A percentile compares a stretch with the other conserved stretches of the same genome.
These are phyloP conservation scores for Ceratobasidium sp. DNA, from an alignment of 1,284 basidiomycete species.

Conservation along the genomic window DNA sequence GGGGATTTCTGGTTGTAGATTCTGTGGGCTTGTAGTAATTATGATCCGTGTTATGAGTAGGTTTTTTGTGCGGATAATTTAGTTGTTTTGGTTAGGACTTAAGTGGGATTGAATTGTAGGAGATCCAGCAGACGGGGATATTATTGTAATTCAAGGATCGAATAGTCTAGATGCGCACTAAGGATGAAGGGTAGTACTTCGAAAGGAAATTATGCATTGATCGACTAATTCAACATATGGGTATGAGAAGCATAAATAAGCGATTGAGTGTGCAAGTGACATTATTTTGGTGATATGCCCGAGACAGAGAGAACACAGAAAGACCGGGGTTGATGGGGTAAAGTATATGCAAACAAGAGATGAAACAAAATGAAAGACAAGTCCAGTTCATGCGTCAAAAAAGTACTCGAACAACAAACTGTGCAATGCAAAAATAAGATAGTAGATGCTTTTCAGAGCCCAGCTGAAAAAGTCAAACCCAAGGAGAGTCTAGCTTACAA, in stretches of 20 bases:
- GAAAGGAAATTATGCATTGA: too few relatives aligned
- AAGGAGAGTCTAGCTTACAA: neutral
- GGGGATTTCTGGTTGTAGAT: constrained; percentile 21
- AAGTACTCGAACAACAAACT: neutral
- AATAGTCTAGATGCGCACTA: neutral
- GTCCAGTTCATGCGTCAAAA: neutral
- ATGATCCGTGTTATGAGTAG: constrained; percentile 16
- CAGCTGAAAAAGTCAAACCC: too few relatives aligned
- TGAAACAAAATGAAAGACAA: neutral
- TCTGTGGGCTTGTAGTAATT: constrained; percentile 7
- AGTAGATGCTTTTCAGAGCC: constrained; percentile 3
- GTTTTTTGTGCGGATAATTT: constrained; percentile 33
- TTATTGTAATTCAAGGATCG: too few relatives aligned
- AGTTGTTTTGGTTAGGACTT: constrained; percentile 21
- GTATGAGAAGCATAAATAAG: neutral
- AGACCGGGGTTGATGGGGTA: too few relatives aligned
- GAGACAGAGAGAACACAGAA: too few relatives aligned
- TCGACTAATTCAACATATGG: too few relatives aligned
- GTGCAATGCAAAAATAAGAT: neutral
- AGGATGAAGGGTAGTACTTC: too few relatives aligned
- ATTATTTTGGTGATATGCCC: too few relatives aligned
- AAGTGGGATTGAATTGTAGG: too few relatives aligned
- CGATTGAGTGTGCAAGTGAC: too few relatives aligned
- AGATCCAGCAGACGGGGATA: too few relatives aligned
- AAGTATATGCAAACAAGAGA: too few relatives aligned